These are phyloP conservation scores for Colletotrichum kahawae DNA, from an alignment of 2,329 filamentous ascomycete species.

Conservation along the genomic window DNA sequence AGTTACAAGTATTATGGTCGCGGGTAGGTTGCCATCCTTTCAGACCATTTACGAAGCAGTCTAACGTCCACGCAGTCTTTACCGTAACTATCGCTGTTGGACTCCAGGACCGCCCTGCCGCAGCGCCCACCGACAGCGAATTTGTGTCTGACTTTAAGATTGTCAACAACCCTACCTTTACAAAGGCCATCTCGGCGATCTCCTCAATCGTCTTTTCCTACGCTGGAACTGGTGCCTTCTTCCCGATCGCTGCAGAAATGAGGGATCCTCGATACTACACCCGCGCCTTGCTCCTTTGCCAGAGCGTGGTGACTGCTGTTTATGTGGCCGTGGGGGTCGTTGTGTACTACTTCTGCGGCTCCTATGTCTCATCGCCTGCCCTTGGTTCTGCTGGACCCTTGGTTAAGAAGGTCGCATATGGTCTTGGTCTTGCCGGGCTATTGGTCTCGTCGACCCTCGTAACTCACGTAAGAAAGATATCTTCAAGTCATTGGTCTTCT, in stretches of 20 bases:
- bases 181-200: conserved; percentile 32
- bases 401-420: conserved; percentile 50
- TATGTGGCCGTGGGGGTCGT: conserved; percentile 39
- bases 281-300: conserved; percentile 30
- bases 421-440: conserved; percentile 36
- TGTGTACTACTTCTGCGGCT: conserved; percentile 51
- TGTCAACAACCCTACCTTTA: conserved; percentile 33
- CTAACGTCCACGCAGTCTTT: conserved; percentile 22
- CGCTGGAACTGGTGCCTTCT: conserved; percentile 39
- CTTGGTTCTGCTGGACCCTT: conserved; percentile 46
- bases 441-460: conserved; percentile 29
- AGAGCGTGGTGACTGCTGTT: conserved; percentile 31
- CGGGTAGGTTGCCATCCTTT: conserved; percentile 4
- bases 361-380: conserved; percentile 49
- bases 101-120: conserved; percentile 30
- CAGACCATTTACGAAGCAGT: background rate
- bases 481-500: background rate
- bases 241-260: conserved; percentile 38
- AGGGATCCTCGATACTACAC: conserved; percentile 32
- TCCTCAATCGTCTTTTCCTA: conserved; percentile 41
- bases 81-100: conserved; percentile 33
- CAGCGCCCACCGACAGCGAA: conserved; percentile 21
- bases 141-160: conserved; percentile 34
- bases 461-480: conserved; percentile 26
- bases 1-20: conserved; percentile 18